A percentile compares a stretch with the other conserved stretches of the same genome.
phyloP scores from a whole-genome alignment of 2,329 filamentous ascomycete species.

The Phoma sp. region DNA sequence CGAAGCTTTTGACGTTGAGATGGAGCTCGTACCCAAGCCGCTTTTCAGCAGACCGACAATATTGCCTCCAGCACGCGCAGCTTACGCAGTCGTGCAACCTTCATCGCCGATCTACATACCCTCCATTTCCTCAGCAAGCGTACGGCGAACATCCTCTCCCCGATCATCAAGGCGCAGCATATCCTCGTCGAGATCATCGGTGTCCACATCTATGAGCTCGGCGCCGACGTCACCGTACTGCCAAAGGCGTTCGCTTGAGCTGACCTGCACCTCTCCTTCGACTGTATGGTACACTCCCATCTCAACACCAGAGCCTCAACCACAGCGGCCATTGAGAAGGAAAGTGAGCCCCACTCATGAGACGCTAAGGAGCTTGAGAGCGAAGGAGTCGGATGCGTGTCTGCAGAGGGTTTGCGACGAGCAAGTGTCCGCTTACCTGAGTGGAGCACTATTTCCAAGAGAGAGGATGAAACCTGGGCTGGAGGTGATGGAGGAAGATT shows the following conservation, averaged over 20 bases:
- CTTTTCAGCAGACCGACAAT: conserved; percentile 35
- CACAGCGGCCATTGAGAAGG: conserved; percentile 22
- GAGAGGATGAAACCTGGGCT: background rate
- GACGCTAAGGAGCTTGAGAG: conserved; percentile 41
- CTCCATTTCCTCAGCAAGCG: conserved; percentile 9
- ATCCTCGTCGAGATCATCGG: conserved; percentile 9
- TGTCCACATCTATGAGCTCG: conserved; percentile 6
- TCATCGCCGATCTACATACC: conserved; percentile 24
- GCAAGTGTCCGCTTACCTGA: conserved; percentile 40
- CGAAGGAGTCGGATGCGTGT: conserved; percentile 45
- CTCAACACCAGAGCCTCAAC: conserved; percentile 17
- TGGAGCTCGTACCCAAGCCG: conserved; percentile 33
- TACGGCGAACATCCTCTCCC: conserved; percentile 7
- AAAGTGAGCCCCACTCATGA: conserved; percentile 23
- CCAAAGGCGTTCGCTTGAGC: conserved; percentile 6
- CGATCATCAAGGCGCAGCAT: conserved; percentile 11
- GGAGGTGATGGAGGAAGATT: background rate
- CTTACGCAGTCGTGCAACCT: conserved; percentile 31
- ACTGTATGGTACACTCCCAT: conserved; percentile 12
- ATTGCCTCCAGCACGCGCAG: conserved; percentile 25
- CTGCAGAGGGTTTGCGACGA: conserved; percentile 42
- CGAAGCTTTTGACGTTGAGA: conserved; percentile 17
- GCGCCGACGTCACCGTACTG: conserved; percentile 10
- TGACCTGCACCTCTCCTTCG: conserved; percentile 12
- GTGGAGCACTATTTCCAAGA: conserved; percentile 30